These are phyloP conservation scores for Suillus discolor DNA, from an alignment of 768 basidiomycete genomes.

Conservation along the genomic window DNA sequence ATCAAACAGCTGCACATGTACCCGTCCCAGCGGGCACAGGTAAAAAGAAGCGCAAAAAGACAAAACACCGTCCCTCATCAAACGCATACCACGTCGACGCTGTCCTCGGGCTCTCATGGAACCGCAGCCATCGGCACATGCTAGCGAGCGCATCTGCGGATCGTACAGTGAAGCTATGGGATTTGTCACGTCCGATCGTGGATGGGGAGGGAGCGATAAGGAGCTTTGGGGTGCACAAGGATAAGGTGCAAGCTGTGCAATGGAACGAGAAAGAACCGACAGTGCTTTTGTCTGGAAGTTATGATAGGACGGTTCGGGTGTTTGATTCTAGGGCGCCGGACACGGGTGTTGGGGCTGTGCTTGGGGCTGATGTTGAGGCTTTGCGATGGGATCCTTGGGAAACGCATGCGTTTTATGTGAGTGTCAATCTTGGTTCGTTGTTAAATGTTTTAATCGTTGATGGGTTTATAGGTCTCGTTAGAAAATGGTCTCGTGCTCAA, in stretches of 20 bases:
- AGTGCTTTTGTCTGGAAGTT: slow-evolving; percentile 90
- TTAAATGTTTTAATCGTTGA: slow-evolving; percentile 5
- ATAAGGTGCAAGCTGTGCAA: slow-evolving; percentile 95
- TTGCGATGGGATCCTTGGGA: slow-evolving; percentile 98
- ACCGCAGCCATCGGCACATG: slow-evolving; percentile 83
- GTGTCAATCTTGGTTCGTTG: slow-evolving; percentile 25
- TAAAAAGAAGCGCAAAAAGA: slow-evolving; percentile 94
- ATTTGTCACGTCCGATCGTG: slow-evolving; percentile 72
- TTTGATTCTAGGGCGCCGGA: slow-evolving; percentile 90
- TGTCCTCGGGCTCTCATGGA: slow-evolving; percentile 94
- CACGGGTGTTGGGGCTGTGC: slow-evolving; percentile 77
- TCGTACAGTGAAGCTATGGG: slow-evolving; percentile 96
- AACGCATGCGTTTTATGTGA: slow-evolving; percentile 79
- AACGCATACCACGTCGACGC: slow-evolving; percentile 89
- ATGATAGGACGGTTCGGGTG: slow-evolving; percentile 92
- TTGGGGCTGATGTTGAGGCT: slow-evolving; percentile 93
- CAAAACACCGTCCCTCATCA: slow-evolving; percentile 62
- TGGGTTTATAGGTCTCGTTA: slow-evolving; percentile 71
- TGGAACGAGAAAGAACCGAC: slow-evolving; percentile 92
- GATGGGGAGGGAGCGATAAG: slow-evolving; percentile 57
- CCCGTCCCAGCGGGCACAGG: slow-evolving; percentile 85
- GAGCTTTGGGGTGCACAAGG: slow-evolving; percentile 84
- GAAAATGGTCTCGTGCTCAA: slow-evolving; percentile 94
- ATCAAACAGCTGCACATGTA: slow-evolving; percentile 77
- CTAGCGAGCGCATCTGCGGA: slow-evolving; percentile 93